Conservation (phyloP, 2,329 filamentous ascomycete species). For the Talaromyces funiculosus region DNA sequence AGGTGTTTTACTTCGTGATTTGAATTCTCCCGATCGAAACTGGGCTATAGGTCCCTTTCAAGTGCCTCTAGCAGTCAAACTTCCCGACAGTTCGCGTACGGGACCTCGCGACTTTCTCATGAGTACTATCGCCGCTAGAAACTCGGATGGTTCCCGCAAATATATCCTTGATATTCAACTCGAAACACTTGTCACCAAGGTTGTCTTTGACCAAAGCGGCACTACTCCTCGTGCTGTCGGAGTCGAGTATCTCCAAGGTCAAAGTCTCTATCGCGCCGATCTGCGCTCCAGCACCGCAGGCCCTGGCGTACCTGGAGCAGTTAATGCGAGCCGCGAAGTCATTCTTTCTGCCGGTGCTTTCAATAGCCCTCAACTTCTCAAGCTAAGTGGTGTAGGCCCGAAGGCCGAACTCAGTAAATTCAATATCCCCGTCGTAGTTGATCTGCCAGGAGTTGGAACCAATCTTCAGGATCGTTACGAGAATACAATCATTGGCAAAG, state of each 20-base stretch:
- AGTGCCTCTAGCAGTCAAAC: slow-evolving; percentile 52
- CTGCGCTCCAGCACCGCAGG: slow-evolving; percentile 27
- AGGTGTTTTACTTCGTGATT: slow-evolving; percentile 45
- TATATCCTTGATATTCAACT: slow-evolving; percentile 53
- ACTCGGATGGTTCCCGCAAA: slow-evolving; percentile 46
- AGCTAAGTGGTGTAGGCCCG: slow-evolving; percentile 56
- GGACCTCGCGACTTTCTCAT: slow-evolving; percentile 54
- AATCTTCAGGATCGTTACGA: slow-evolving; percentile 53
- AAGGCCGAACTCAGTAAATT: slow-evolving; percentile 23
- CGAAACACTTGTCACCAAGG: slow-evolving; percentile 42
- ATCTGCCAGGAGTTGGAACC: slow-evolving; percentile 23
- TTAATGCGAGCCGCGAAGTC: slow-evolving; percentile 45
- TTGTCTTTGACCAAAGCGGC: slow-evolving; percentile 36
- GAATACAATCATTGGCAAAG: slow-evolving; percentile 46
- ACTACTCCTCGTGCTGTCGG: slow-evolving; percentile 39
- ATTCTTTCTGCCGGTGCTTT: slow-evolving; percentile 56
- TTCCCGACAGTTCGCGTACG: slow-evolving; percentile 44
- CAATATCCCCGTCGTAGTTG: slow-evolving; percentile 19
- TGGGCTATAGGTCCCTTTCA: slow-evolving; percentile 49
- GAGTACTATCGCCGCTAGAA: slow-evolving; percentile 44
- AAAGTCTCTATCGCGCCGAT: slow-evolving; percentile 43
- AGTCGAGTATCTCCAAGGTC: slow-evolving; percentile 44
- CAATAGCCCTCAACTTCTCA: slow-evolving; percentile 52
- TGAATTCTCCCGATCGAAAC: slow-evolving; percentile 48
- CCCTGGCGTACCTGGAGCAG: slow-evolving; percentile 17